A percentile compares a stretch with the other conserved stretches of the same genome.
These are phyloP conservation scores for Lagenidium sp. DNA, from an alignment of 352 stramenopile genomes.

Conservation along the genomic window DNA sequence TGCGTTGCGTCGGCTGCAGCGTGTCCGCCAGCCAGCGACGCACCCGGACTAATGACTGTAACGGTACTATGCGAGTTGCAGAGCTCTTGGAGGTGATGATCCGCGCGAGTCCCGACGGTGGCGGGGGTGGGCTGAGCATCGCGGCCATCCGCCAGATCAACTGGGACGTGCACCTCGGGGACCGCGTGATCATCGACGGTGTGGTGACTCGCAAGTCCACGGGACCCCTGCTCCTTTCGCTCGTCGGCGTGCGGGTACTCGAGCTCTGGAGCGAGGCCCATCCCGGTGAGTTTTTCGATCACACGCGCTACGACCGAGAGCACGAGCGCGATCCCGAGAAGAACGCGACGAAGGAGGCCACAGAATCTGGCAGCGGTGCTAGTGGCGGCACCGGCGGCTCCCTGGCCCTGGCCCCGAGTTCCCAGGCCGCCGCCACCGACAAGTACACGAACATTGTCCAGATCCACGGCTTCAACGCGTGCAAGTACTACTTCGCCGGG, in stretches of 20 bases:
- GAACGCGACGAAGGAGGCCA: too few species aligned
- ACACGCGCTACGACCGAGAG: conserved; percentile 17
- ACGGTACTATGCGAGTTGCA: conserved; percentile 9
- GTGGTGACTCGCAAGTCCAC: conserved; percentile 30
- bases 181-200: conserved; percentile 37
- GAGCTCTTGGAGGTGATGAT: conserved; percentile 80
- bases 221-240: conserved; percentile 42
- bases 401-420: conserved; percentile 32
- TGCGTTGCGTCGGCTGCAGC: conserved; percentile 8
- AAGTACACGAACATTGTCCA: conserved; percentile 85
- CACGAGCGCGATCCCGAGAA: not conserved
- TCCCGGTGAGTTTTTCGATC: conserved; percentile 41
- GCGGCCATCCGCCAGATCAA: conserved; percentile 64
- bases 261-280: conserved; percentile 49
- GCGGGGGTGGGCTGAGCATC: conserved; percentile 41
- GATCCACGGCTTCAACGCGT: conserved; percentile 69
- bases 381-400: conserved; percentile 16
- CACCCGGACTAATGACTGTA: too few species aligned
- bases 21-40: too few species aligned
- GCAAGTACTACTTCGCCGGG: conserved; percentile 82
- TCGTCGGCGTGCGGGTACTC: conserved; percentile 37
- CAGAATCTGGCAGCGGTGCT: not conserved
- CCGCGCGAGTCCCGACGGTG: too few species aligned
- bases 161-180: conserved; percentile 72
- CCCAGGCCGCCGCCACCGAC: conserved; percentile 26